Percentiles rank a stretch among this genome's conserved stretches.
phyloP scores from a whole-genome alignment of 2,329 filamentous ascomycete species.

The Aspergillus felis region DNA sequence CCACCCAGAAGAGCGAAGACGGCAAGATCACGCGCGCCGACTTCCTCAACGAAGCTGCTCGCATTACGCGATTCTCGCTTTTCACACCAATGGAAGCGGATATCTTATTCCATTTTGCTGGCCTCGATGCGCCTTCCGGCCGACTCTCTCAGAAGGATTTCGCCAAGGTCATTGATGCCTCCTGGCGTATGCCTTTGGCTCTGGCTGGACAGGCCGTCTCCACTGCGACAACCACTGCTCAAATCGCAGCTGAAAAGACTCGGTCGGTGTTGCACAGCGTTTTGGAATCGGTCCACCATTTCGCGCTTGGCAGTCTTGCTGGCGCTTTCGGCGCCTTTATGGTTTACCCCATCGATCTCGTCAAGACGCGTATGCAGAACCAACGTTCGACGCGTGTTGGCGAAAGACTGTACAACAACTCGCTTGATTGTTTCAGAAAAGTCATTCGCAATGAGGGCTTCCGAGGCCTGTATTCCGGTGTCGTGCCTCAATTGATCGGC shows the following conservation, averaged over 20 bases:
- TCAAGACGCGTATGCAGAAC: slow-evolving; percentile 98
- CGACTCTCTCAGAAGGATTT: slow-evolving; percentile 80
- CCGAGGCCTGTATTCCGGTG: slow-evolving; percentile 85
- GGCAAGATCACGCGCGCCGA: slow-evolving; percentile 92
- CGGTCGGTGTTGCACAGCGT: slow-evolving; percentile 60
- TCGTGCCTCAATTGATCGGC: slow-evolving; percentile 90
- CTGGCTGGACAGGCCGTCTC: slow-evolving; percentile 48
- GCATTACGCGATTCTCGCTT: slow-evolving; percentile 85
- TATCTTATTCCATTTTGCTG: slow-evolving; percentile 97
- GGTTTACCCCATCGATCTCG: slow-evolving; percentile 97
- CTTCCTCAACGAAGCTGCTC: slow-evolving; percentile 90
- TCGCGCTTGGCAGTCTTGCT: slow-evolving; percentile 80
- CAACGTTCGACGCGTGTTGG: slow-evolving; percentile 80
- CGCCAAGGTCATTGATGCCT: slow-evolving; percentile 88
- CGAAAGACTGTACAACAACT: slow-evolving; percentile 93
- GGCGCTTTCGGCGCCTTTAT: slow-evolving; percentile 98
- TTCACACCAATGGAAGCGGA: slow-evolving; percentile 99
- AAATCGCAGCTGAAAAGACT: slow-evolving; percentile 53
- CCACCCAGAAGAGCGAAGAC: slow-evolving; percentile 75
- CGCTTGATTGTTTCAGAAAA: slow-evolving; percentile 89
- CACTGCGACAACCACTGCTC: slow-evolving; percentile 41
- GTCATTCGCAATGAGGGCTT: slow-evolving; percentile 91
- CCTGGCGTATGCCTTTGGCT: slow-evolving; percentile 69
- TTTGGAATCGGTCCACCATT: slow-evolving; percentile 82
- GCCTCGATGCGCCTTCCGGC: slow-evolving; percentile 83